Base-by-base conservation (phyloP, 495 filamentous ascomycete genomes). In the Immersiella caudata region DNA sequence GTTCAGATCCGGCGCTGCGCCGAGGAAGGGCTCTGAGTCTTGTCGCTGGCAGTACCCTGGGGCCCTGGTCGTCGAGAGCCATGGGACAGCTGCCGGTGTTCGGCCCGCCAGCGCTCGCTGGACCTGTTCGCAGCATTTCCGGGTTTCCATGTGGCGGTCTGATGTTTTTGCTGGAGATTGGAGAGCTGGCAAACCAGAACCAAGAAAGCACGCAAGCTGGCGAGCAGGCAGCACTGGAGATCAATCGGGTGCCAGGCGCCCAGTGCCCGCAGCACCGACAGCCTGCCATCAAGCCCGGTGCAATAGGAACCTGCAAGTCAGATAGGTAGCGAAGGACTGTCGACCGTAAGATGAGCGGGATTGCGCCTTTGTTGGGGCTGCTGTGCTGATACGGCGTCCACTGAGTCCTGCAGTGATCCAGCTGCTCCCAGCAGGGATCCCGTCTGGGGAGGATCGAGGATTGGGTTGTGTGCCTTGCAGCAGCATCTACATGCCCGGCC, bases 381-480 rank as follows among this genome's bases (percentile, higher is more conserved):
- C 40, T 57, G n/a, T 6, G 54, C 12, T 6, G 54, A 57, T 18
- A 18, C 22, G 54, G 7, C 54, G 54, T 57, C 18, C 5, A 14
- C 54, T 57, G 54, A 57, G 54, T 57, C 54, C 21, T 5, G 54
- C 54, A 18, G 40, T 46, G 40, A 46, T 46, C 40, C 40, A 46
- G 40, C 40, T 46, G 40, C 14, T 46, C 40, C 40, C 40, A 46
- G 14, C 40, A 46, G 6, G 40, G 40, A 18, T 46, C 40, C 25
- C 24, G 21, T 20, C 26, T 18, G 26, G 56, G n/a, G 56, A 33
- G 56, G 56, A 59, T 65, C 51, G 63, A 46, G 63, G 52, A 65
- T 65, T 52, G 63, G 63, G 63, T 56, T 33, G 56, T 62, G 63
- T 65, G 63, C 63, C 63, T 65, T 65, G 63, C 63, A 65, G 63